phyloP scores from a whole-genome alignment of 148 eudicot genomes.

The Rhododendron ferrugineum region DNA sequence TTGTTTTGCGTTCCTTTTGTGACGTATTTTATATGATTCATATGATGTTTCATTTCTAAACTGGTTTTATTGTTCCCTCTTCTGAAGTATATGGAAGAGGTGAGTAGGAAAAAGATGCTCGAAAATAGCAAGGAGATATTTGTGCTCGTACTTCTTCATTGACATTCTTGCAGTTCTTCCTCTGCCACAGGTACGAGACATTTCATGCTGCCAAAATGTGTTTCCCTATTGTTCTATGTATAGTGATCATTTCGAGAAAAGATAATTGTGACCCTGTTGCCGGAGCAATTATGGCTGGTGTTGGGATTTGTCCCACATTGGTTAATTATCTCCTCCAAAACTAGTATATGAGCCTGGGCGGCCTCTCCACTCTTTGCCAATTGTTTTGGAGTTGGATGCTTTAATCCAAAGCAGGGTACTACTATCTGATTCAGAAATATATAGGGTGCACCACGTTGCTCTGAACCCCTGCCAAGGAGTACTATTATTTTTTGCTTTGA shows the following conservation, averaged over 20 bases:
- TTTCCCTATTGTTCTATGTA: not conserved
- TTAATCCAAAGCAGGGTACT: not conserved
- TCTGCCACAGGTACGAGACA: constrained; percentile 76
- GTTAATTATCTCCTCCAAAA: too few relatives aligned
- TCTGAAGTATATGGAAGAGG: constrained; percentile 87
- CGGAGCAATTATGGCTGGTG: not conserved
- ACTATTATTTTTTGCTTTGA: not conserved
- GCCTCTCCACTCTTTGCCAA: too few relatives aligned
- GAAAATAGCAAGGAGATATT: constrained; percentile 66
- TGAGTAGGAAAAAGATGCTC: constrained; percentile 62
- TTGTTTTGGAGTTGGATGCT: too few relatives aligned
- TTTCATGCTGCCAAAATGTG: not conserved
- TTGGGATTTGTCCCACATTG: too few relatives aligned
- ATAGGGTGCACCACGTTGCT: not conserved
- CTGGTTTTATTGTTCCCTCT: constrained; percentile 81
- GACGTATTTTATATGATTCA: constrained; percentile 77
- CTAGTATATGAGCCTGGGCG: too few relatives aligned
- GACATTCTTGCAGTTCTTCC: constrained; percentile 78
- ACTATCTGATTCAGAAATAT: not conserved
- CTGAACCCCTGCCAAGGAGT: not conserved
- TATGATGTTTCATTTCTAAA: constrained; percentile 72
- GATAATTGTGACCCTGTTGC: not conserved
- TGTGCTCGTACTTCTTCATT: constrained; percentile 60
- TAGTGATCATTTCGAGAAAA: not conserved
- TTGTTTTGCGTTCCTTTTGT: constrained; percentile 71